Evolutionary conservation across 2,329 filamentous ascomycete species (phyloP).

Genomic region (Exophiala alcalophila): DNA sequence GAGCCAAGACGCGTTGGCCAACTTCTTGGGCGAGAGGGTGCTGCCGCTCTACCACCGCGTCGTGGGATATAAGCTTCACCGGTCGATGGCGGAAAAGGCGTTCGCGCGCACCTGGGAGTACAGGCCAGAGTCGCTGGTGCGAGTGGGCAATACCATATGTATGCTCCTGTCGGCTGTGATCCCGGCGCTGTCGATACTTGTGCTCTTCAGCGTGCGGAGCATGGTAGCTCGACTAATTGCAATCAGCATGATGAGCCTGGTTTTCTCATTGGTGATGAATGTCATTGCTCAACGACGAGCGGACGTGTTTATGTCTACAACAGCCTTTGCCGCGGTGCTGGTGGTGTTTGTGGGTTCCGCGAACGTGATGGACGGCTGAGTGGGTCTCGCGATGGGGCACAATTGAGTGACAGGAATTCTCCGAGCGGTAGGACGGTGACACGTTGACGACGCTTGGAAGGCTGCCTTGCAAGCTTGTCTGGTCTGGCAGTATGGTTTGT

Average conservation of each 20-base stretch:
- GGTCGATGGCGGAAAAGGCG: conserved; percentile 23
- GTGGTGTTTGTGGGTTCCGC: conserved; percentile 27
- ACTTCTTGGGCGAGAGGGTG: conserved; percentile 21
- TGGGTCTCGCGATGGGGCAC: conserved; percentile 1
- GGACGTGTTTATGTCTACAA: conserved; percentile 29
- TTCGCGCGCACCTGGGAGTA: conserved; percentile 25
- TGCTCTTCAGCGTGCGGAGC: conserved; percentile 24
- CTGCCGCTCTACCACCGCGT: conserved; percentile 26
- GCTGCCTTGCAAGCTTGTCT: too few relatives aligned
- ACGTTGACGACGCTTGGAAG: conserved; percentile 3
- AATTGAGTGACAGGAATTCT: conserved; percentile 19
- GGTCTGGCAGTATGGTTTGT: too few relatives aligned
- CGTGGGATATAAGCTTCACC: conserved; percentile 25
- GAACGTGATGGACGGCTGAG: conserved; percentile 21
- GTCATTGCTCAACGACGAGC: conserved; percentile 27
- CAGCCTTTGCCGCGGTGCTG: conserved; percentile 27
- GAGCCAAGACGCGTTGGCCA: conserved; percentile 22
- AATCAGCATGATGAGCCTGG: conserved; percentile 26
- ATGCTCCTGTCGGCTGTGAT: conserved; percentile 27
- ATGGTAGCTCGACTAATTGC: conserved; percentile 23
- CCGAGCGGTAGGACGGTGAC: conserved; percentile 17
- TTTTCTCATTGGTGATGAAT: conserved; percentile 28
- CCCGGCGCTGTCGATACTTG: conserved; percentile 25
- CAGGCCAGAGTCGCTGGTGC: conserved; percentile 21
- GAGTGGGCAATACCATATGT: conserved; percentile 24